Base-by-base conservation (phyloP, 768 basidiomycete species). In the Collybiopsis luxurians region DNA sequence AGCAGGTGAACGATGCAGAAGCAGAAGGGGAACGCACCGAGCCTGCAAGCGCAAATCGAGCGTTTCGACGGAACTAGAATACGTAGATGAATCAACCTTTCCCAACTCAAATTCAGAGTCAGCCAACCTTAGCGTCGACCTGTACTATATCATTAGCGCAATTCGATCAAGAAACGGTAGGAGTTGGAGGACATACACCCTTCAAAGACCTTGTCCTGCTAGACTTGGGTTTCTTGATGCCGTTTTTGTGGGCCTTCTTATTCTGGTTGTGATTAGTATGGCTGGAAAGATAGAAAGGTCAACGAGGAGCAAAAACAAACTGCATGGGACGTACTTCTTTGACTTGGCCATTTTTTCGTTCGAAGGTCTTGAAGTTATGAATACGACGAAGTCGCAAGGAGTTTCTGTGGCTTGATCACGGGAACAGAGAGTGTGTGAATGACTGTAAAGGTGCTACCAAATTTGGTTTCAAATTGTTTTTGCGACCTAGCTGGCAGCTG, bases 171-270 rank as follows among this genome's bases (percentile, higher is more conserved):
- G 19, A 55, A 55, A 53, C 24, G 42, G 56, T 57, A 55, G n/a
- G 38, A 34, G 40, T 36, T 36, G 21, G n/a, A 55, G 53, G 4
- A 89, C 92, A 61, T 82, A 98, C 96, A 83, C 95, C 95, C 79
- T 85, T 93, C 80, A 90, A 66, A 36, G 91, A 95, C 63, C 87
- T 82, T 64, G 89, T 83, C 66, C 86, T 82, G 70, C 83, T 79
- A 57, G 83, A 79, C 72, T 79, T 75, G 53, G 92, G 89, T 72
- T 81, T 84, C 79, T 90, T 93, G 80, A 98, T 96, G 69, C 95
- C 96, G 81, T 98, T 98, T 63, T 90, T 85, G 81, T 98, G 96
- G 63, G 96, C 94, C 85, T 97, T 98, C 75, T 85, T 86, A 81
- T 66, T 92, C 79, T 97, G 94, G 82, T 96, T 97, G 83, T 96